Evolutionary conservation across 352 stramenopile genomes (phyloP).

Genomic region (Pythium biforme): DNA sequence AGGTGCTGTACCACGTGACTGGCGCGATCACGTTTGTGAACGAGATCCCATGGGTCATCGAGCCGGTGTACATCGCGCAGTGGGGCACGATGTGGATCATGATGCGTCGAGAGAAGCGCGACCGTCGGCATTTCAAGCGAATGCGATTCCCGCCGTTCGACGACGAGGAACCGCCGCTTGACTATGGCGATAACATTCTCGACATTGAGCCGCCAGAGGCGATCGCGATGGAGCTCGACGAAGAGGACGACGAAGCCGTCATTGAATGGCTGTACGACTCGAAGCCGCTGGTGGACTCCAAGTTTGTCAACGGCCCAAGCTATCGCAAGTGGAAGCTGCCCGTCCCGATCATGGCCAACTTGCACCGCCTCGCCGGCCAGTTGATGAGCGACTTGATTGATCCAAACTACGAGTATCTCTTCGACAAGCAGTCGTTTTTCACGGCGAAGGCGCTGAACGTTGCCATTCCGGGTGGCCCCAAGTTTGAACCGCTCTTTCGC

Average conservation of each 20-base stretch:
- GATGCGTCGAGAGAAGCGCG: constrained; percentile 99
- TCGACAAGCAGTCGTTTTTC: constrained; percentile 97
- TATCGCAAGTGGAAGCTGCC: constrained; percentile 97
- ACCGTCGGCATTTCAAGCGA: constrained; percentile 99
- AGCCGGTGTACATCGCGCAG: constrained; percentile 99
- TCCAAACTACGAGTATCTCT: constrained; percentile 94
- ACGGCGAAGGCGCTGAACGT: constrained; percentile 99
- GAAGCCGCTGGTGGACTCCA: constrained; percentile 88
- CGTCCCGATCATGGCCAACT: constrained; percentile 97
- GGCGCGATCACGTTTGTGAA: constrained; percentile 99
- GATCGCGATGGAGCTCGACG: constrained; percentile 97
- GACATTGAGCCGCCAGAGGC: constrained; percentile 96
- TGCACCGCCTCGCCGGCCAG: constrained; percentile 96
- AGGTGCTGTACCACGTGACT: constrained; percentile 99
- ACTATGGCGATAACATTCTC: constrained; percentile 97
- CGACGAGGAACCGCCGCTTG: constrained; percentile 97
- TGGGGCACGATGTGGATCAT: constrained; percentile 99
- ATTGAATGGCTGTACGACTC: constrained; percentile 99
- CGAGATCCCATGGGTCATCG: constrained; percentile 98
- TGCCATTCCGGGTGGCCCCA: constrained; percentile 98
- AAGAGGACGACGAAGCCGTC: constrained; percentile 93
- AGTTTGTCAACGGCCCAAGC: constrained; percentile 97
- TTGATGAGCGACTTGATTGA: constrained; percentile 97
- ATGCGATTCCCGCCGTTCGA: constrained; percentile 99
- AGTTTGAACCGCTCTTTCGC: constrained; percentile 99